Conservation (phyloP, 495 filamentous ascomycete genomes). For the Hypoxylon lienhwacheense region DNA sequence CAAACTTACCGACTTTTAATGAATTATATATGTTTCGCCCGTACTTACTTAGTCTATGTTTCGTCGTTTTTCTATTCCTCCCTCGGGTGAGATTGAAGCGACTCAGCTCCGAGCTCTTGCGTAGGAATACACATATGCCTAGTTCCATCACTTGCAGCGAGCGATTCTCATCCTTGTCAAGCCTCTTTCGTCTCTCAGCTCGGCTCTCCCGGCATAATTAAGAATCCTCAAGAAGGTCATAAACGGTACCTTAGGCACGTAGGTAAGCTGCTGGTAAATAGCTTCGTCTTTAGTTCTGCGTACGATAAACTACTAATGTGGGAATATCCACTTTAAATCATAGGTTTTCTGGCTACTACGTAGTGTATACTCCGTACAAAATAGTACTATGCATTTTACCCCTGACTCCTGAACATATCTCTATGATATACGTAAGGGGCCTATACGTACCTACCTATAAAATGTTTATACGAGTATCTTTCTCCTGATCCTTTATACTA, state of each 20-base stretch:
- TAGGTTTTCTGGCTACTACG: too few relatives aligned
- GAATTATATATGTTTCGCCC: conserved; percentile 3
- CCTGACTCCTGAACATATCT: too few relatives aligned
- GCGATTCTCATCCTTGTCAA: conserved; percentile 13
- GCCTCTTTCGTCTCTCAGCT: conserved; percentile 5
- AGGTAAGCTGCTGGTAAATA: neutral
- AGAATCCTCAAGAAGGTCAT: neutral
- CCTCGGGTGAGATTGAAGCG: conserved; percentile 15
- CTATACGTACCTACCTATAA: too few relatives aligned
- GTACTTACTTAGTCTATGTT: too few relatives aligned
- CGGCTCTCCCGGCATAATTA: conserved; percentile 7
- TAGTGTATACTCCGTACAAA: too few relatives aligned
- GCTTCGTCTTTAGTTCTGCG: neutral
- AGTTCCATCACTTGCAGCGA: conserved; percentile 17
- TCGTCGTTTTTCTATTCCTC: conserved; percentile 8
- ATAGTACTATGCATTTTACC: too few relatives aligned
- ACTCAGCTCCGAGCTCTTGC: conserved; percentile 2
- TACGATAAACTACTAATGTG: neutral
- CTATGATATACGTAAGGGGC: too few relatives aligned
- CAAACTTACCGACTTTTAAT: neutral
- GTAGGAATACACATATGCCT: neutral
- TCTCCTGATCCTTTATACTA: too few relatives aligned
- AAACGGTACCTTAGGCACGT: neutral
- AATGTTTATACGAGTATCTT: too few relatives aligned
- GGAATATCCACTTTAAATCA: conserved; percentile 2